Evolutionary conservation across 1,139 yeast genomes (phyloP).

Genomic region (Geotrichum fermentans): DNA sequence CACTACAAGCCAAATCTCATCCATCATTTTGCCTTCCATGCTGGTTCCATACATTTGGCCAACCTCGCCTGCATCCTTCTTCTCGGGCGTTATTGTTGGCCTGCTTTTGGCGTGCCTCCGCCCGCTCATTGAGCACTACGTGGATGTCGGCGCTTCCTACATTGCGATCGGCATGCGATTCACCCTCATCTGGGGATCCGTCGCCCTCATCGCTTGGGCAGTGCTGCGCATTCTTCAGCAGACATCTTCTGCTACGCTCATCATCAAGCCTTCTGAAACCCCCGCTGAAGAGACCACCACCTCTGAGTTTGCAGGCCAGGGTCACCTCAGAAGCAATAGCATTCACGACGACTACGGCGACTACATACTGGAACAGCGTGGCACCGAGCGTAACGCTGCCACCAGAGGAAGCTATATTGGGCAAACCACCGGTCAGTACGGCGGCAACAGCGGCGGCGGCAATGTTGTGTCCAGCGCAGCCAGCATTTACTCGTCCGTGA

Average conservation of each 20-base stretch:
- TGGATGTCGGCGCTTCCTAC: slow-evolving; percentile 28
- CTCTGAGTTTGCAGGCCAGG: background rate
- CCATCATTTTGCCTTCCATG: slow-evolving; percentile 19
- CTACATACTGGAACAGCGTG: background rate
- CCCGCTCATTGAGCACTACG: slow-evolving; percentile 29
- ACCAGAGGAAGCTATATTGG: background rate
- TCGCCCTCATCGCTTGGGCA: slow-evolving; percentile 25
- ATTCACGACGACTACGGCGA: background rate
- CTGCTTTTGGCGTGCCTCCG: slow-evolving; percentile 26
- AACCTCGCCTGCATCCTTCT: slow-evolving; percentile 30
- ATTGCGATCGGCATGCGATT: slow-evolving; percentile 24
- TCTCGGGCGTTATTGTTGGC: slow-evolving; percentile 29
- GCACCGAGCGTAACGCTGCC: background rate
- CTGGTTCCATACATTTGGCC: slow-evolving; percentile 28
- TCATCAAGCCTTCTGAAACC: slow-evolving; percentile 10
- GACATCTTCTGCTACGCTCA: slow-evolving; percentile 17
- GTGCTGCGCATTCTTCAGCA: slow-evolving; percentile 22
- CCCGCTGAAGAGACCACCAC: background rate
- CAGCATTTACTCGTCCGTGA: slow-evolving; percentile 15
- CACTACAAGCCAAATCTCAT: slow-evolving; percentile 13
- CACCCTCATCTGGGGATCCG: slow-evolving; percentile 28
- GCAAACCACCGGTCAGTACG: background rate
- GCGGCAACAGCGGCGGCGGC: too few species aligned
- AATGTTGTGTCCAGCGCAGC: slow-evolving; percentile 11
- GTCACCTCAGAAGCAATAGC: slow-evolving; percentile 3